Conservation (phyloP, 129 eudicot species). For the Daucus carota region DH1_v3.0 NC_030383.2:12676001-12676500, state of each 20-base stretch:
- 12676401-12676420: not conserved
- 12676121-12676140: constrained; percentile 64
- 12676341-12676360: not conserved
- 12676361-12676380: not conserved
- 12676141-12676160: constrained; percentile 57
- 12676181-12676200: constrained; percentile 64
- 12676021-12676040: constrained; percentile 30
- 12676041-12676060: constrained; percentile 68
- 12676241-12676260: not conserved
- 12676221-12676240: not conserved
- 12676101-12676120: constrained; percentile 83
- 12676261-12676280: not conserved
- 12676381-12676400: not conserved
- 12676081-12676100: constrained; percentile 50
- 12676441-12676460: constrained; percentile 68
- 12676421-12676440: not conserved
- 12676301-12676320: not conserved
- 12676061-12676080: constrained; percentile 35
- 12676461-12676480: constrained; percentile 60
- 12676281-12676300: not conserved
- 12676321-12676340: not conserved
- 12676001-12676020: constrained; percentile 32
- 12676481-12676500: constrained; percentile 87
- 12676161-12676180: constrained; percentile 53
- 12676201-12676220: constrained; percentile 1